Evolutionary conservation across 345 rosid species (phyloP), one percentile per base, ranked within the genome.

Genomic region (Atalantia buxifolia): DNA sequence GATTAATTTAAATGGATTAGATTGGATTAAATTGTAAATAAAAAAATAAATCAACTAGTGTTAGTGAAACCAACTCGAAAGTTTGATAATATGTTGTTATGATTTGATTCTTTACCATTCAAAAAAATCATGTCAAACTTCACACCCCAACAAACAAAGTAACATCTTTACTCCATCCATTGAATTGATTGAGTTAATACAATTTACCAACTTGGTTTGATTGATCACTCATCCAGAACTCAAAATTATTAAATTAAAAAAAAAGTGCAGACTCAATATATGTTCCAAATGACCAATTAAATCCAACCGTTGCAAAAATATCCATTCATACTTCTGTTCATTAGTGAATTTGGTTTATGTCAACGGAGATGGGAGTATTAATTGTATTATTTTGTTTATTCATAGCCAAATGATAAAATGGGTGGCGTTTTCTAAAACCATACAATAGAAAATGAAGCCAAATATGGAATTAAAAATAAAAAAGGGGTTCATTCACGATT

Each of bases 101-200:
- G 61, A 75, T 45, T 63, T 75, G 69, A 75, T 75, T 31, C 57
- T 45, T 35, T 31, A 64, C 62, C 45, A 75, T 6, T 42, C 69
- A 19, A 45, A 74, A 2, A 73, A 1, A 61, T 28, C 33, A 38
- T 14, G 8, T 14, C 16, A 60, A 70, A 50, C 21, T 21, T 48
- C 59, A 60, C 53, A 33, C 42, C 42, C 55, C 66, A 36, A 14
- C 66, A 35, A 73, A 71, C 25, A 55, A 31, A 71, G 75, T 7
- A 40, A 61, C 57, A 36, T 27, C 33, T 64, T 42, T 42, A 74
- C 69, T 62, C 27, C 28, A 74, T 45, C 69, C 53, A 71, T 40
- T 7, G 71, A 38, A 40, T 69, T 69, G 73, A 69, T 69, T 45
- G 73, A 69, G 25, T 69, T 42, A 48, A 70, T 48, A 6, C 25